phyloP scores from a whole-genome alignment of 2,329 filamentous ascomycete species.

The Pestalotiopsis sp. region DNA sequence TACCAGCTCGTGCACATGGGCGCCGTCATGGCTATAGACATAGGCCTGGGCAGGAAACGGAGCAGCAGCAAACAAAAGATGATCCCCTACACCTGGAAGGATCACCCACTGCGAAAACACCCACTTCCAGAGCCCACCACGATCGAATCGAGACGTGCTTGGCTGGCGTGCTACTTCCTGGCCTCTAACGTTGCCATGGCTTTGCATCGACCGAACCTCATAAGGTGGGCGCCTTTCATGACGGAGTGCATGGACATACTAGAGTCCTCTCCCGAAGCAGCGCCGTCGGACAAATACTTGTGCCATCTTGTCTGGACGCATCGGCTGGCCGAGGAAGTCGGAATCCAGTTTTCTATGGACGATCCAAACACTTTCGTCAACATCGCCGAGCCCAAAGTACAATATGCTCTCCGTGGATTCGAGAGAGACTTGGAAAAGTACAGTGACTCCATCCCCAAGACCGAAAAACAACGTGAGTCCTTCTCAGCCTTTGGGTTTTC shows the following conservation, averaged over 20 bases:
- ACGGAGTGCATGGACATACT: constrained; percentile 60
- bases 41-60: constrained; percentile 64
- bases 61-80: constrained; percentile 37
- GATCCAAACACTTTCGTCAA: constrained; percentile 58
- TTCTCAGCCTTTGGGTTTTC: background rate
- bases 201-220: constrained; percentile 61
- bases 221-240: constrained; percentile 64
- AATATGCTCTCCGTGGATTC: constrained; percentile 66
- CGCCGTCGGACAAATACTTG: constrained; percentile 58
- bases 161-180: constrained; percentile 63
- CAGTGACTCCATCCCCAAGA: constrained; percentile 52
- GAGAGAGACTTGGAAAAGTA: constrained; percentile 67
- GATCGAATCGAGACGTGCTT: constrained; percentile 58
- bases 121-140: constrained; percentile 53
- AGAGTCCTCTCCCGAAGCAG: constrained; percentile 54
- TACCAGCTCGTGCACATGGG: constrained; percentile 85
- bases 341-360: constrained; percentile 67
- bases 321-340: constrained; percentile 69
- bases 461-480: constrained; percentile 59
- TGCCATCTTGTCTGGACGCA: constrained; percentile 63
- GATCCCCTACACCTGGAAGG: constrained; percentile 41
- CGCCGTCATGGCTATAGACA: constrained; percentile 79
- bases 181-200: constrained; percentile 63
- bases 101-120: constrained; percentile 43
- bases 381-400: constrained; percentile 64